Conservation (phyloP, 2,329 filamentous ascomycete species). For the Venturia oleaginea region DNA sequence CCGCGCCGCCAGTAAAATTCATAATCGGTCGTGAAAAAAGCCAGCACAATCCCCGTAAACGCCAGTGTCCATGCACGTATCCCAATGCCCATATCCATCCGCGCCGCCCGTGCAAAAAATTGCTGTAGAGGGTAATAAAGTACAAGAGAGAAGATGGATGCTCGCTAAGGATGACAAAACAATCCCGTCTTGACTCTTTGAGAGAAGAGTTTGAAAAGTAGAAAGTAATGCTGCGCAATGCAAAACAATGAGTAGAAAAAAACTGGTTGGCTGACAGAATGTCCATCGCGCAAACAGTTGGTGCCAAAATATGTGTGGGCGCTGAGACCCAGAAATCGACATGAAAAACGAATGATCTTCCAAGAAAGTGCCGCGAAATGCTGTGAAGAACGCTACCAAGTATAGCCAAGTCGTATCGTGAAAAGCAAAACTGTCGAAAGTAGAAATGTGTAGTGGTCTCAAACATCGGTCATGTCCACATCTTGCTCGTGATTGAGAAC, state of each 20-base stretch:
- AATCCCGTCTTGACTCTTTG: background rate
- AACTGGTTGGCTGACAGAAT: background rate
- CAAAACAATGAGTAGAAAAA: background rate
- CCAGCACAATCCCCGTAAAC: background rate
- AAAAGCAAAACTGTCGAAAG: background rate
- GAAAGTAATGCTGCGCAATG: slow-evolving; percentile 4
- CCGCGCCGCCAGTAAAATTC: background rate
- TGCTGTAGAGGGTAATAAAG: background rate
- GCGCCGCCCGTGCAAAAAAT: background rate
- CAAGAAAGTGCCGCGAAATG: background rate
- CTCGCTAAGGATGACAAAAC: slow-evolving; percentile 4
- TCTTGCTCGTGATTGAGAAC: slow-evolving; percentile 44
- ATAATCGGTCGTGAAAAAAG: slow-evolving; percentile 7
- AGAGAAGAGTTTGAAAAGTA: background rate
- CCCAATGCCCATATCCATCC: slow-evolving; percentile 3
- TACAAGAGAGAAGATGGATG: background rate
- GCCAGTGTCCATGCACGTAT: background rate
- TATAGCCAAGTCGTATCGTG: background rate
- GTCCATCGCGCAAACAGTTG: background rate
- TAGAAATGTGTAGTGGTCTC: slow-evolving; percentile 11
- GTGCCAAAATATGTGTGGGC: background rate
- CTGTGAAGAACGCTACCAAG: background rate
- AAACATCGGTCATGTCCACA: slow-evolving; percentile 54
- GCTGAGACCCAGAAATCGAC: background rate
- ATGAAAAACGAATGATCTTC: slow-evolving; percentile 1